Conservation (phyloP, 495 filamentous ascomycete genomes). For the Elasticomyces elasticus region DNA sequence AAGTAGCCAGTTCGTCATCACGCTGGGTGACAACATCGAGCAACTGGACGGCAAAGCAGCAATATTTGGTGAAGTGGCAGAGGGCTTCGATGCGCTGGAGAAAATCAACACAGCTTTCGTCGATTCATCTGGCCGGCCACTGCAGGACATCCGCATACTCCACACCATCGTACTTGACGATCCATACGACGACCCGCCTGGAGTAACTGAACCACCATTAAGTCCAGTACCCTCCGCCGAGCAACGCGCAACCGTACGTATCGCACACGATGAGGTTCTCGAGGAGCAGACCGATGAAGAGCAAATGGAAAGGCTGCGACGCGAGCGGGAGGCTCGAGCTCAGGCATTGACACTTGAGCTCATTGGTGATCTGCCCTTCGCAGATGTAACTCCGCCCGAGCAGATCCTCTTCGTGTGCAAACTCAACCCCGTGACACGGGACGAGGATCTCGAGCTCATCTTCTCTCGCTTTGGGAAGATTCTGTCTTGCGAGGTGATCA, state of each 20-base stretch:
- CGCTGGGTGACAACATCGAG: conserved; percentile 75
- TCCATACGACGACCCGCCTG: conserved; percentile 69
- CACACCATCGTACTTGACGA: conserved; percentile 87
- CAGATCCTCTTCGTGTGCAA: conserved; percentile 98
- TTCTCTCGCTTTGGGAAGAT: conserved; percentile 97
- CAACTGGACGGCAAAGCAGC: conserved; percentile 82
- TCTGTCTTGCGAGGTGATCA: conserved; percentile 89
- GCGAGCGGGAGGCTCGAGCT: conserved; percentile 84
- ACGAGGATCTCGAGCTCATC: conserved; percentile 88
- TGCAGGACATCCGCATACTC: conserved; percentile 86
- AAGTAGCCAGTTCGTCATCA: conserved; percentile 84
- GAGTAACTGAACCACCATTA: conserved; percentile 61
- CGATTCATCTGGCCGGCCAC: conserved; percentile 63
- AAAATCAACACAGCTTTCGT: conserved; percentile 86
- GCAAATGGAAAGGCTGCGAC: conserved; percentile 63
- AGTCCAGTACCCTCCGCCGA: conserved; percentile 76
- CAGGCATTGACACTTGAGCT: conserved; percentile 94
- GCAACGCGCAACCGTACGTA: conserved; percentile 82
- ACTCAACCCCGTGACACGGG: conserved; percentile 89
- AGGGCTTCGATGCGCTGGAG: conserved; percentile 84
- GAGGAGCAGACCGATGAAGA: conserved; percentile 70
- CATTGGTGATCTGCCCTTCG: conserved; percentile 95
- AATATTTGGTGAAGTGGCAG: conserved; percentile 89
- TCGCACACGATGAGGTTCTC: conserved; percentile 77
- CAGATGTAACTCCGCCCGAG: conserved; percentile 94